Evolutionary conservation across 2,329 filamentous ascomycete species (phyloP).

Genomic region (Herpotrichia juniperi): DNA sequence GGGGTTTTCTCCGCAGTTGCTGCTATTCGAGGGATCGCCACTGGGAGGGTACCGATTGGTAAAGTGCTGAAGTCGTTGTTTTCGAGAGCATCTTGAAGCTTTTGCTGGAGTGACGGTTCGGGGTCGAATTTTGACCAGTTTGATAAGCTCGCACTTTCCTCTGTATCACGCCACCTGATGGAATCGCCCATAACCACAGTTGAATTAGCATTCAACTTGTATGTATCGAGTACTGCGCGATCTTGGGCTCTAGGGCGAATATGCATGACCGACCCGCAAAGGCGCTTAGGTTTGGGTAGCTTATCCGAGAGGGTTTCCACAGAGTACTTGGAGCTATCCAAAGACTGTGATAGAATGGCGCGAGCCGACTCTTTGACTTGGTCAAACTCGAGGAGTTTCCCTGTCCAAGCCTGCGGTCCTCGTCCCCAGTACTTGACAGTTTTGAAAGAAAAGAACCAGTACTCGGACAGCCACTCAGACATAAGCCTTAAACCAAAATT

Average conservation of each 20-base stretch:
- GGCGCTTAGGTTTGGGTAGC: conserved; percentile 8
- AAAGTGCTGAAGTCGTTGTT: conserved; percentile 31
- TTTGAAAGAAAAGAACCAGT: conserved; percentile 36
- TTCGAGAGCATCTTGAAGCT: conserved; percentile 18
- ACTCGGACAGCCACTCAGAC: conserved; percentile 40
- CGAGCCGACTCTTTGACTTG: background rate
- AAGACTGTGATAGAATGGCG: conserved; percentile 10
- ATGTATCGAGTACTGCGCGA: too few species aligned
- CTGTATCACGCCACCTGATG: too few species aligned
- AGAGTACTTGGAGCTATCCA: background rate
- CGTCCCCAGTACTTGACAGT: conserved; percentile 21
- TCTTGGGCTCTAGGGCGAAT: too few species aligned
- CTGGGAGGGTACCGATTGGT: conserved; percentile 11
- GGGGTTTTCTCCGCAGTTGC: conserved; percentile 18
- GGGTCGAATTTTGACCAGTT: conserved; percentile 4
- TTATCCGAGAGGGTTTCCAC: background rate
- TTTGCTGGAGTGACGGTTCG: conserved; percentile 9
- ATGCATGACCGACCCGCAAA: conserved; percentile 24
- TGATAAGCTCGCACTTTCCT: too few species aligned
- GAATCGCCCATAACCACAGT: background rate
- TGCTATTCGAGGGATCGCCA: conserved; percentile 17
- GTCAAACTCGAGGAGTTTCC: conserved; percentile 17
- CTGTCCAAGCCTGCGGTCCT: conserved; percentile 27
- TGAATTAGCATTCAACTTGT: too few species aligned
- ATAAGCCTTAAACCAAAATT: conserved; percentile 8